A percentile compares a stretch with the other conserved stretches of the same genome.
phyloP scores from a whole-genome alignment of 331 rosid species.

The Telfairia occidentalis region DNA sequence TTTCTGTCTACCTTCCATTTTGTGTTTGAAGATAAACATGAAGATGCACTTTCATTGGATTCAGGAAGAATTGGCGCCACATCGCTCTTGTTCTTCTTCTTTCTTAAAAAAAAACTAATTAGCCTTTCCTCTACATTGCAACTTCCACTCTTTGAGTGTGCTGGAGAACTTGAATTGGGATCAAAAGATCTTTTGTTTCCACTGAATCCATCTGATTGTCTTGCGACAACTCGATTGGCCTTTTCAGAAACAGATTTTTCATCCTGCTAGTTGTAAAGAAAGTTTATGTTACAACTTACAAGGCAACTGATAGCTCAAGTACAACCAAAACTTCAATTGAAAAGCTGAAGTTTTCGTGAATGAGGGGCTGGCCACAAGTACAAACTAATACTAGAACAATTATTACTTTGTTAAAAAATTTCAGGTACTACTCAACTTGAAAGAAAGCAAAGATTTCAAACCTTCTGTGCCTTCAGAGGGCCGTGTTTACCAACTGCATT shows the following conservation, averaged over 20 bases:
- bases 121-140: constrained; percentile 29
- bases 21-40: constrained; percentile 17
- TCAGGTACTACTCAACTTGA: not conserved
- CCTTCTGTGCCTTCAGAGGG: constrained; percentile 28
- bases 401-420: not conserved
- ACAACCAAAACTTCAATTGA: not conserved
- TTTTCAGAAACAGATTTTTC: constrained; percentile 25
- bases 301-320: not conserved
- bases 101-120: constrained; percentile 26
- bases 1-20: constrained; percentile 14
- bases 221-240: constrained; percentile 19
- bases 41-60: constrained; percentile 19
- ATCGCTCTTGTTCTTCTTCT: constrained; percentile 20
- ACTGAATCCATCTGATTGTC: constrained; percentile 20
- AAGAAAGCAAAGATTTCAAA: constrained; percentile 18
- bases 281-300: constrained; percentile 9
- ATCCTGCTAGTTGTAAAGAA: constrained; percentile 32
- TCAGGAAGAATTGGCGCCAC: constrained; percentile 26
- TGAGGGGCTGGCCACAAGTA: not conserved
- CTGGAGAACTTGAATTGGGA: constrained; percentile 13
- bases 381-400: not conserved
- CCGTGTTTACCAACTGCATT: constrained; percentile 13
- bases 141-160: constrained; percentile 19
- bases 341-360: constrained; percentile 1
- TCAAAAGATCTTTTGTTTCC: constrained; percentile 19